Base-by-base conservation (phyloP, 1,284 basidiomycete species). In the Coniferiporia sulphurascens region DNA sequence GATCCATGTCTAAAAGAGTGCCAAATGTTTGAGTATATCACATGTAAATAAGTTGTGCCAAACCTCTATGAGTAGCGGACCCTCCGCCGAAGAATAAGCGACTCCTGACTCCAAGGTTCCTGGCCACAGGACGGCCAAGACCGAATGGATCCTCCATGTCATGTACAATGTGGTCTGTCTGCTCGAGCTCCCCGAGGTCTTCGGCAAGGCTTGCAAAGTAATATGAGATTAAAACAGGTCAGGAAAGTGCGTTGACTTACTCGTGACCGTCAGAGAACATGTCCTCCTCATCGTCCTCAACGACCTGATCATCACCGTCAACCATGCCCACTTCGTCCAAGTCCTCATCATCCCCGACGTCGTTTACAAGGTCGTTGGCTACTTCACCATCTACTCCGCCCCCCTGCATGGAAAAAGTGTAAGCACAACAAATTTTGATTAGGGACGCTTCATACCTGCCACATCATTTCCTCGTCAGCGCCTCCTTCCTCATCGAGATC, bases 221-320 rank as follows among this genome's bases (percentile, higher is more conserved):
- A 22, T 9, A 21, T 52, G 19, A 52, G 51, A 21, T 10, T 4
- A n/a, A 48, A 57, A 35, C 52, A 48, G 65, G 52, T 65, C 54
- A 58, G 62, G 61, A 5, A 62, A 65, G 70, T 22, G 67, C 49
- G 4, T 70, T 78, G 60, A 73, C 87, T 78, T 86, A 87, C 62
- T 86, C 87, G 59, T 82, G 82, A 65, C 87, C 87, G 8, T 88
- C 59, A 43, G 59, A 90, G 36, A 84, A 82, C 70, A 86, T 80
- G 60, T 89, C 87, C 4, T 75, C 81, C 59, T 84, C 87, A 54
- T 83, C 83, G 56, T 82, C 81, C 61, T 78, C 79, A 36, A 82
- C 81, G 63, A 67, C 76, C 46, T 77, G 77, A 34, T 75, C 77
- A 8, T 66, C 71, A 17, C 69, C 70, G 41, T 73, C 76, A 13